These are phyloP conservation scores for Tephrocybe sp. DNA, from an alignment of 768 basidiomycete genomes.

Conservation along the genomic window DNA sequence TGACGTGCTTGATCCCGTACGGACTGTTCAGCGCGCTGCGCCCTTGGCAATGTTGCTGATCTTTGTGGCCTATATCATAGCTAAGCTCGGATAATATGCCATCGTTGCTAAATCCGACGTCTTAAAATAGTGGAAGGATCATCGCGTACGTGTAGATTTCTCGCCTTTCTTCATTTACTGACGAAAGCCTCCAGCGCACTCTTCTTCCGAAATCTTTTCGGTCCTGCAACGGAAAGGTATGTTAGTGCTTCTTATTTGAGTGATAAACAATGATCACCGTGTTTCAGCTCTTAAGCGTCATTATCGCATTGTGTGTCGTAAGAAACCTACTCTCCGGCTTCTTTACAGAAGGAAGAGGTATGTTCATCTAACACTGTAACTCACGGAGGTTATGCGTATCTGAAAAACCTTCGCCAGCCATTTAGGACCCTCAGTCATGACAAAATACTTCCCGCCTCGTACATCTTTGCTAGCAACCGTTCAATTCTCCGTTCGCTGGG, in stretches of 20 bases:
- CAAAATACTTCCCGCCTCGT: slow-evolving; percentile 62
- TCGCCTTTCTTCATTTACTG: neutral
- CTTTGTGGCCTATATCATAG: slow-evolving; percentile 54
- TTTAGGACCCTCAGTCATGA: slow-evolving; percentile 74
- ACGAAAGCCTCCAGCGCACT: slow-evolving; percentile 43
- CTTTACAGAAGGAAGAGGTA: slow-evolving; percentile 60
- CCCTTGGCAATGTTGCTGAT: slow-evolving; percentile 62
- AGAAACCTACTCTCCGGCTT: slow-evolving; percentile 62
- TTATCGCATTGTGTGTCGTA: slow-evolving; percentile 62
- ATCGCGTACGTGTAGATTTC: slow-evolving; percentile 50
- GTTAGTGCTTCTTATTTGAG: slow-evolving; percentile 2
- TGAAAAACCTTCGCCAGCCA: slow-evolving; percentile 36
- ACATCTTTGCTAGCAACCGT: slow-evolving; percentile 69
- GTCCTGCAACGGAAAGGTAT: slow-evolving; percentile 56
- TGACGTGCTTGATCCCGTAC: slow-evolving; percentile 65
- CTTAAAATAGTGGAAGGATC: slow-evolving; percentile 52
- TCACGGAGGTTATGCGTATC: neutral
- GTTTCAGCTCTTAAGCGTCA: slow-evolving; percentile 37
- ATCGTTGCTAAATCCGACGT: slow-evolving; percentile 72
- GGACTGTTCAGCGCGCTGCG: slow-evolving; percentile 67
- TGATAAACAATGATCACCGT: neutral
- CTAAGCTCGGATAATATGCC: slow-evolving; percentile 72
- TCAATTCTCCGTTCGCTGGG: slow-evolving; percentile 60
- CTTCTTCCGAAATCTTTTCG: slow-evolving; percentile 74
- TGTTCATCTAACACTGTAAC: slow-evolving; percentile 26